These are phyloP conservation scores for Anastatica hierochuntica DNA, from an alignment of 345 rosid genomes.

Conservation along the genomic window DNA sequence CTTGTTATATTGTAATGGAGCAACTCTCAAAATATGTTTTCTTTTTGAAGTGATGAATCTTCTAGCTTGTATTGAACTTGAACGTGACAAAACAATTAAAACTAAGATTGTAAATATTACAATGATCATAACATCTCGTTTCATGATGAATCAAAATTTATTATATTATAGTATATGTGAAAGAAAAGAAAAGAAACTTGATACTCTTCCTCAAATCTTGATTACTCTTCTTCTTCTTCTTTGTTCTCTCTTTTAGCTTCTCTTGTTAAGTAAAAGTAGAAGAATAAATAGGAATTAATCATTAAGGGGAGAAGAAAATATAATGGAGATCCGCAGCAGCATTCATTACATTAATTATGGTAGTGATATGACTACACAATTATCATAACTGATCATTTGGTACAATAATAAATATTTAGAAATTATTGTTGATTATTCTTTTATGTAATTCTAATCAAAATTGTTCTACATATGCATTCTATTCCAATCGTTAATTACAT, in stretches of 20 bases:
- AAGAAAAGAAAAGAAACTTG: neutral
- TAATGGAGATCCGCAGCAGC: slow-evolving; percentile 5
- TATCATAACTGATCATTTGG: slow-evolving; percentile 8
- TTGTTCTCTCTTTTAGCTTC: neutral
- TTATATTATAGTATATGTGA: neutral
- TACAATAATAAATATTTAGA: slow-evolving; percentile 1
- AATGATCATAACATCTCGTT: slow-evolving; percentile 11
- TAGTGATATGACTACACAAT: slow-evolving; percentile 19
- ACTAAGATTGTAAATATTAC: slow-evolving; percentile 9
- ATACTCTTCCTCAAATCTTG: neutral
- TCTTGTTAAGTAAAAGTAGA: neutral
- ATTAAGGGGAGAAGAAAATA: slow-evolving; percentile 1
- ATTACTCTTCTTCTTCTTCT: neutral
- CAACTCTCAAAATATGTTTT: neutral
- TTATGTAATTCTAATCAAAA: too few relatives aligned
- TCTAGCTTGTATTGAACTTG: slow-evolving; percentile 11
- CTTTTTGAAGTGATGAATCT: neutral
- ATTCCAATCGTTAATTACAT: too few relatives aligned
- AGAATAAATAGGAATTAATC: neutral
- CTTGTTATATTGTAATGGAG: neutral
- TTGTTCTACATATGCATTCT: too few relatives aligned
- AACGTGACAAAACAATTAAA: slow-evolving; percentile 11
- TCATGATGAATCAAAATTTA: slow-evolving; percentile 6
- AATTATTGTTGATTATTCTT: too few relatives aligned
- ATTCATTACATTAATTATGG: slow-evolving; percentile 18